Evolutionary conservation across 805 yeast genomes (phyloP).

Genomic region (Jamesozyma piceae): DNA sequence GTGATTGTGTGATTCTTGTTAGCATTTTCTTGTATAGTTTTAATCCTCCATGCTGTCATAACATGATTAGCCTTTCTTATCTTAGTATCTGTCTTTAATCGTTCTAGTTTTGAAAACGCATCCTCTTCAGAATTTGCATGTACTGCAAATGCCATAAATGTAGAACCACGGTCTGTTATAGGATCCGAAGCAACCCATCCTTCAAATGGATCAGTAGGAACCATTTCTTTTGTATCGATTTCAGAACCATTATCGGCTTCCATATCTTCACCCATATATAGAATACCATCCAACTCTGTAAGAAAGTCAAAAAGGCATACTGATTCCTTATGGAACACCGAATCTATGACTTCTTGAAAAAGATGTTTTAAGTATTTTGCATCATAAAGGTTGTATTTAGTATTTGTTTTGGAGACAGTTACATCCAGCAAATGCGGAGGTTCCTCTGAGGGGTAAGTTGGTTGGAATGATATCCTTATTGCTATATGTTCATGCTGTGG

Average conservation of each 20-base stretch:
- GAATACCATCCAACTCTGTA: constrained; percentile 51
- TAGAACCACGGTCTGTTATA: constrained; percentile 72
- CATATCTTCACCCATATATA: constrained; percentile 30
- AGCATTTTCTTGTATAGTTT: constrained; percentile 27
- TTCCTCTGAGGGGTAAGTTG: constrained; percentile 51
- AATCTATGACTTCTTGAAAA: constrained; percentile 44
- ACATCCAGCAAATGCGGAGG: constrained; percentile 60
- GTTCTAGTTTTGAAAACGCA: constrained; percentile 43
- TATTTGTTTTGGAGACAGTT: constrained; percentile 13
- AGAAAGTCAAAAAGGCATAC: constrained; percentile 78
- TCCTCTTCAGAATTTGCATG: constrained; percentile 57
- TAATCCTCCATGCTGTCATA: constrained; percentile 82
- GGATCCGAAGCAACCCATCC: constrained; percentile 78
- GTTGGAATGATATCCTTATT: constrained; percentile 66
- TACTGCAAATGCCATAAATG: constrained; percentile 70
- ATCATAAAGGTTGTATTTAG: constrained; percentile 29
- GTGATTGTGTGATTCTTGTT: constrained; percentile 36
- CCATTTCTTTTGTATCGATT: constrained; percentile 7
- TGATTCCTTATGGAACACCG: constrained; percentile 45
- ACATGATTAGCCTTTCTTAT: constrained; percentile 64
- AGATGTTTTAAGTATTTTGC: constrained; percentile 40
- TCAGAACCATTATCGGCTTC: constrained; percentile 5
- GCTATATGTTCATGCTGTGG: constrained; percentile 56
- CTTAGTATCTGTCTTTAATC: constrained; percentile 54
- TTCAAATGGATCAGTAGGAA: constrained; percentile 39